Conservation (phyloP, 139 green algal species). For the Desmodesmus armatus region DNA sequence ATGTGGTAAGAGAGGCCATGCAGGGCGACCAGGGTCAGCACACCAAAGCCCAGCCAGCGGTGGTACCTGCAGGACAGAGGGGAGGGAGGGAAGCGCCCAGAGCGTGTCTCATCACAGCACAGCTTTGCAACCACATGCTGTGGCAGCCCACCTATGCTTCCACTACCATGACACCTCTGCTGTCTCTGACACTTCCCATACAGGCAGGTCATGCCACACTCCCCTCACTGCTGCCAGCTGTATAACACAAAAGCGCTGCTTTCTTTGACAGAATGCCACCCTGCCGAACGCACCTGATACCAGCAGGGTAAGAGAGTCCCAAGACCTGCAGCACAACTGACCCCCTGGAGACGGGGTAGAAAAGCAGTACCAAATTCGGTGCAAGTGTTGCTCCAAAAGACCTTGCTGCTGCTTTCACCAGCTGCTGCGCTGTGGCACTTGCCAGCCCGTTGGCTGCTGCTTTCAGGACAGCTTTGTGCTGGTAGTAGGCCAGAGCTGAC, state of each 20-base stretch:
- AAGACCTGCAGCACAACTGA: background rate
- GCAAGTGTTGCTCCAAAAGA: background rate
- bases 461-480: background rate
- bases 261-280: background rate
- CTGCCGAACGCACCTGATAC: background rate
- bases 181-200: background rate
- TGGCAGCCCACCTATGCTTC: background rate
- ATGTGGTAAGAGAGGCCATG: background rate
- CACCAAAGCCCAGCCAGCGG: conserved; percentile 21
- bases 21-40: background rate
- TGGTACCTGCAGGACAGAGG: background rate
- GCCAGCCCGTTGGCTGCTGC: background rate
- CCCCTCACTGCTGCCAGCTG: background rate
- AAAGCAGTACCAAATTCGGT: conserved; percentile 29
- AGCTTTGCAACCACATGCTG: background rate
- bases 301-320: conserved; percentile 15
- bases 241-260: background rate
- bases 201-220: background rate
- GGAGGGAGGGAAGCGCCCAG: background rate
- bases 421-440: background rate
- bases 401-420: background rate
- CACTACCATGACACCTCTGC: background rate
- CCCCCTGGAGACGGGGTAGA: conserved; percentile 19
- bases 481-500: background rate
- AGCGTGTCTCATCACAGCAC: background rate